These are phyloP conservation scores for Apophysomyces elegans DNA, from an alignment of 371 early-diverging fungal genomes.

Conservation along the genomic window DNA sequence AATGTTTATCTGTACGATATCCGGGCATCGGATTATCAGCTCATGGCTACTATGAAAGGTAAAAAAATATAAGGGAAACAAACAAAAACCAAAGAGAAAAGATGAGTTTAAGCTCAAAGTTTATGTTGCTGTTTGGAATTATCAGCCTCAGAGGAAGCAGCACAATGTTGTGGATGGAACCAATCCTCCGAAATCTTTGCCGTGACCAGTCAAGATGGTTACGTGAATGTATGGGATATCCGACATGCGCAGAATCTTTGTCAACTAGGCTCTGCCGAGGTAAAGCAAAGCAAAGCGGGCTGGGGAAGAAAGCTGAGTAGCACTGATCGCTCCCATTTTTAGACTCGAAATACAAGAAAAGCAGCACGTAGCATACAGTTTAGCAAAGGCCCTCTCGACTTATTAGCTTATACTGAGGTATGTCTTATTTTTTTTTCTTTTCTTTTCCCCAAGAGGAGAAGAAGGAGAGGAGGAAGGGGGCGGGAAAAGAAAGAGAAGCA, in stretches of 20 bases:
- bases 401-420: constrained; percentile 28
- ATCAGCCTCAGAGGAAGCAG: constrained; percentile 34
- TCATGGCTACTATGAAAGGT: constrained; percentile 59
- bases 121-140: neutral
- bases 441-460: too few species aligned
- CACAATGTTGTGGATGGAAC: constrained; percentile 74
- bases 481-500: neutral
- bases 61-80: constrained; percentile 6
- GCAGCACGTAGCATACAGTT: constrained; percentile 29
- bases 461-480: too few species aligned
- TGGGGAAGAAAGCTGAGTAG: neutral
- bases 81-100: neutral
- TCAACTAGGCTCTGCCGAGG: constrained; percentile 27
- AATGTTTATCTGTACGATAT: constrained; percentile 80
- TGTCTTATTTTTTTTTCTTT: too few species aligned
- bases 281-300: constrained; percentile 5
- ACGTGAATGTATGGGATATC: constrained; percentile 71
- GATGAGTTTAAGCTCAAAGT: too few species aligned
- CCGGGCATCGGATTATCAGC: constrained; percentile 59
- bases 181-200: constrained; percentile 75
- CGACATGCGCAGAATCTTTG: constrained; percentile 54
- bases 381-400: constrained; percentile 32
- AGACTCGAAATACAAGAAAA: constrained; percentile 24
- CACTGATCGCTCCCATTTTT: neutral
- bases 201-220: constrained; percentile 79